Percentiles rank a stretch among this genome's conserved stretches.
Evolutionary conservation across 768 basidiomycete species (phyloP).

Genomic region (Botryobasidium botryosum): DNA sequence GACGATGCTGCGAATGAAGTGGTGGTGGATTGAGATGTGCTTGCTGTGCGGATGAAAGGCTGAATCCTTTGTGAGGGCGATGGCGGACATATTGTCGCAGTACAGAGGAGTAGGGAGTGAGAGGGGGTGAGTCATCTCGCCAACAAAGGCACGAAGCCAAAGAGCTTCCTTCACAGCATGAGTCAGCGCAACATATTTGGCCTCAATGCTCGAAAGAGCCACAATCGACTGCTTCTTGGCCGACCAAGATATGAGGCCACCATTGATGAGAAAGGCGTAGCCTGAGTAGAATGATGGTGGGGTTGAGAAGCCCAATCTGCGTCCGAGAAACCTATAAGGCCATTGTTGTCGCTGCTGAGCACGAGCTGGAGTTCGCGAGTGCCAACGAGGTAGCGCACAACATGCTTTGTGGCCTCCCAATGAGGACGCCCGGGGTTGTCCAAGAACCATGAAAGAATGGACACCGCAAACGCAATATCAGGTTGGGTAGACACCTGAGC

Average conservation of each 20-base stretch:
- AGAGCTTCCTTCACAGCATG: constrained; percentile 22
- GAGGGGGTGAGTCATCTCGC: background rate
- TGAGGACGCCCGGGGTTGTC: constrained; percentile 22
- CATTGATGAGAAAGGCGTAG: constrained; percentile 20
- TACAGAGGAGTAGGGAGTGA: constrained; percentile 9
- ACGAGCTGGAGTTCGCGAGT: constrained; percentile 17
- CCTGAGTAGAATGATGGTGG: constrained; percentile 20
- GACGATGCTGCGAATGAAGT: constrained; percentile 18
- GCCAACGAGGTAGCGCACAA: constrained; percentile 26
- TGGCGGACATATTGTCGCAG: constrained; percentile 21
- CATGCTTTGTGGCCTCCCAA: constrained; percentile 24
- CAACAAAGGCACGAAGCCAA: constrained; percentile 18
- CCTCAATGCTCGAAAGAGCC: constrained; percentile 26
- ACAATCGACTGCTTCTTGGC: constrained; percentile 25
- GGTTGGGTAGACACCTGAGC: background rate
- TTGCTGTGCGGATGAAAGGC: constrained; percentile 19
- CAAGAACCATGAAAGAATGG: too few species aligned
- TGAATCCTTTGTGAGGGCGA: constrained; percentile 16
- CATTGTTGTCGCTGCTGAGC: too few species aligned
- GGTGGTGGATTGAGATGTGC: constrained; percentile 23
- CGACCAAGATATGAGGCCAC: constrained; percentile 26
- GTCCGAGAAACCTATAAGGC: too few species aligned
- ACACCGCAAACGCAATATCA: background rate
- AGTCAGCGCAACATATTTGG: constrained; percentile 26
- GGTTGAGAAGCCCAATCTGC: too few species aligned